Evolutionary conservation across 768 basidiomycete species (phyloP), one percentile per base, ranked within the genome.

Genomic region (Coprinopsis strossmayeri): DNA sequence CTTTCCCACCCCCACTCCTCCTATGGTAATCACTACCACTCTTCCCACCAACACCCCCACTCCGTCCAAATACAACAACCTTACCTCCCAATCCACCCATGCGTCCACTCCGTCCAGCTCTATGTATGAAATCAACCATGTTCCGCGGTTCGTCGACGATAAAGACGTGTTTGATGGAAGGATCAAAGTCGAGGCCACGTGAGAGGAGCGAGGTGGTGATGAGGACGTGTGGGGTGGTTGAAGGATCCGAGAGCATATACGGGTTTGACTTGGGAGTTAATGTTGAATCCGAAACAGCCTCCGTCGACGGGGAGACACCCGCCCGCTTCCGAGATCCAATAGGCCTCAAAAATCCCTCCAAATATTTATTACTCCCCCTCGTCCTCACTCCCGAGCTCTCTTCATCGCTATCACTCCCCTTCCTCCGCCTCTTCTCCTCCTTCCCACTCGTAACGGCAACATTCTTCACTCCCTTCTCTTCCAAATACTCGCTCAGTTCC

Each of bases 191-290:
- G 1, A 95, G 76, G 1, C 93, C 93, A 17, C 93, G 79, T 9
- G 91, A 91, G 23, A 96, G 81, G 27, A 96, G 72, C 3, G 91
- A 94, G 0, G 93, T 96, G 27, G 93, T 94, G 47, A 95, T 74
- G 57, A 96, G 71, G 32, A 94, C 82, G 48, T 79, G 78, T 13
- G 85, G 80, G 0, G 65, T 64, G 5, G 66, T 58, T 39, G 68
- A 61, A 2, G 64, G 62, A 51, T 66, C 64, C 42, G 52, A 63
- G 23, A 21, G 50, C 21, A 43, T 20, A 24, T 15, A 30, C 43
- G 50, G 25, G 51, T 42, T 12, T 23, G 43, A 48, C 30, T n/a
- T 45, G 12, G 5, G 46, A 46, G 45, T 49, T 48, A 13, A 50
- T 37, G 12, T 48, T 18, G 34, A 32, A 48, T 9, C 37, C 35